A percentile compares a stretch with the other conserved stretches of the same genome.
Evolutionary conservation across 1,284 basidiomycete species (phyloP).

Genomic region (Ustilago xerochloae): DNA sequence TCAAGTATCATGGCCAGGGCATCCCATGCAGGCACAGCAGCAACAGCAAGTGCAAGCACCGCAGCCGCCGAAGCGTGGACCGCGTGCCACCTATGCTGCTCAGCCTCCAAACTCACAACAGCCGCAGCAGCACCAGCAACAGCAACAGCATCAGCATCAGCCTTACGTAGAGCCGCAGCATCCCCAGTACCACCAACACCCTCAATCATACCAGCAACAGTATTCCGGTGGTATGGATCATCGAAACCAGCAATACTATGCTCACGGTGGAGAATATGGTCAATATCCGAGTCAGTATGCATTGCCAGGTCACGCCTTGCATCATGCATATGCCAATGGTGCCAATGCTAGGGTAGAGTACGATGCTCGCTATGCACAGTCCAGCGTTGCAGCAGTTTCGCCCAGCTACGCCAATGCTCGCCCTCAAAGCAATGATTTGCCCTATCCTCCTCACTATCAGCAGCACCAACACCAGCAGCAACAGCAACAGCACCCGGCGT

Average conservation of each 20-base stretch:
- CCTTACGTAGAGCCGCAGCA: slow-evolving; percentile 12
- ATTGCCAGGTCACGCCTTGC: background rate
- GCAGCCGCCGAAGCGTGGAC: slow-evolving; percentile 23
- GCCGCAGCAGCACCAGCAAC: slow-evolving; percentile 15
- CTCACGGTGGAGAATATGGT: background rate
- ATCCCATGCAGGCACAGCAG: slow-evolving; percentile 5
- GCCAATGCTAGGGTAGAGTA: no score
- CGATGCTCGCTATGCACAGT: slow-evolving; percentile 16
- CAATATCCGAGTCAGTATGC: background rate
- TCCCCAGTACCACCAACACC: slow-evolving; percentile 4
- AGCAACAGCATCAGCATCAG: slow-evolving; percentile 12
- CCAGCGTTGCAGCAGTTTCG: slow-evolving; percentile 8
- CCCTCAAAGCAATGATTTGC: background rate
- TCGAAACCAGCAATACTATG: slow-evolving; percentile 2
- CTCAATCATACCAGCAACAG: background rate
- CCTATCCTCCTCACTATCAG: slow-evolving; percentile 7
- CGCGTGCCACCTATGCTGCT: slow-evolving; percentile 30
- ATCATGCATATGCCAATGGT: background rate
- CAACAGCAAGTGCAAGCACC: slow-evolving; percentile 6
- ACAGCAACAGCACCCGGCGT: slow-evolving; percentile 12
- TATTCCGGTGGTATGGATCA: slow-evolving; percentile 1
- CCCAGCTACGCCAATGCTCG: slow-evolving; percentile 6
- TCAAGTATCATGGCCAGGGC: slow-evolving; percentile 7
- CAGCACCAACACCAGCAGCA: no score
- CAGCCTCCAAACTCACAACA: slow-evolving; percentile 15